Conservation (phyloP, 2,329 filamentous ascomycete genomes). For the Alternaria hordeiaustralica region DNA sequence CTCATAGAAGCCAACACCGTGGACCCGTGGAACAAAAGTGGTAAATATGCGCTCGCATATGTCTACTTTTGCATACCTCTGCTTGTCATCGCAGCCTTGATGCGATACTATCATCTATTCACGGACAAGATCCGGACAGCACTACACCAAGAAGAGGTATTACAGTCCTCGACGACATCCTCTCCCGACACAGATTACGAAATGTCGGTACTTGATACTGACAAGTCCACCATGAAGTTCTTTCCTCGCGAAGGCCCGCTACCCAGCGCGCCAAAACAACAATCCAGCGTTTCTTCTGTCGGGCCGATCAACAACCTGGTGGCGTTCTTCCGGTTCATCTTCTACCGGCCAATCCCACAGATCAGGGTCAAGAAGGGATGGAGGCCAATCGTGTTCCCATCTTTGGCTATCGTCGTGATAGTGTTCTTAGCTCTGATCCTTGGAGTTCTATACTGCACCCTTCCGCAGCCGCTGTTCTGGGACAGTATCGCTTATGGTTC, state of each 20-base stretch:
- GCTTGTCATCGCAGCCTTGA: constrained; percentile 68
- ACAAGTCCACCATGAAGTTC: constrained; percentile 73
- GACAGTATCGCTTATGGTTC: constrained; percentile 85
- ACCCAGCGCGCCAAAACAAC: constrained; percentile 64
- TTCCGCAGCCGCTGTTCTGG: constrained; percentile 90
- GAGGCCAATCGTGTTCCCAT: constrained; percentile 78
- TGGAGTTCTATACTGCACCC: constrained; percentile 79
- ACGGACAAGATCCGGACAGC: constrained; percentile 92
- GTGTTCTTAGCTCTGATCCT: constrained; percentile 73
- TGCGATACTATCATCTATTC: constrained; percentile 87
- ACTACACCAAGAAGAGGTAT: constrained; percentile 81
- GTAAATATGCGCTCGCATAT: constrained; percentile 86
- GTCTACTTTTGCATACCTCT: constrained; percentile 84
- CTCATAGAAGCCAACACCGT: constrained; percentile 62
- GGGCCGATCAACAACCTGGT: constrained; percentile 77
- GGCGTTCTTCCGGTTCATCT: constrained; percentile 85
- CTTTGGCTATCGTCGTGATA: constrained; percentile 73
- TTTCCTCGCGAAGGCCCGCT: constrained; percentile 71
- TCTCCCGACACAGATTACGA: constrained; percentile 67
- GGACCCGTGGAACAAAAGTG: constrained; percentile 82
- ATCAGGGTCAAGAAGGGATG: constrained; percentile 67
- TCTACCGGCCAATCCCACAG: constrained; percentile 85
- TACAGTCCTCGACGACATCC: constrained; percentile 66
- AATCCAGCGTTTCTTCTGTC: constrained; percentile 78
- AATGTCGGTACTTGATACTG: constrained; percentile 64